phyloP scores from a whole-genome alignment of 805 yeast genomes.

The Teunomyces lycoperdinae region DNA sequence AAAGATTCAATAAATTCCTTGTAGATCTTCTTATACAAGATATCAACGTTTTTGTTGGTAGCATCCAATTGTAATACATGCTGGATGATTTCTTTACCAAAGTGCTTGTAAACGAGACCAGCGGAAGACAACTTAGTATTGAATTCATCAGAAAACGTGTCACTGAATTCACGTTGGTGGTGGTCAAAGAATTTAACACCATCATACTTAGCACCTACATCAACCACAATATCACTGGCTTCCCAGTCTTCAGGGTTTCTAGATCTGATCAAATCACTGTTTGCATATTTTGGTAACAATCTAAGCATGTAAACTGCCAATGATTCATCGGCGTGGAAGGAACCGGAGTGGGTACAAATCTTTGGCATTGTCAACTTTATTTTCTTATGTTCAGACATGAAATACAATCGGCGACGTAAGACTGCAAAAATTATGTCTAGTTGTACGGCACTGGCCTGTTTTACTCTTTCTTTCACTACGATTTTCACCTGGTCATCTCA shows the following conservation, averaged over 20 bases:
- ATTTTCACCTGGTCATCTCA: constrained; percentile 1
- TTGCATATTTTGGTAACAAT: constrained; percentile 62
- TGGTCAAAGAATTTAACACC: constrained; percentile 87
- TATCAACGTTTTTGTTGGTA: constrained; percentile 46
- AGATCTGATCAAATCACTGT: constrained; percentile 74
- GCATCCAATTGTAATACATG: constrained; percentile 45
- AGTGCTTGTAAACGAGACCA: constrained; percentile 87
- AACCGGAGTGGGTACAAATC: constrained; percentile 89
- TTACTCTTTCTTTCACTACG: not conserved
- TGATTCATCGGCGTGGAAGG: constrained; percentile 96
- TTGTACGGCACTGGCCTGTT: not conserved
- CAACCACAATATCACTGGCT: constrained; percentile 86
- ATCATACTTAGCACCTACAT: constrained; percentile 91
- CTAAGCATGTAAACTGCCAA: constrained; percentile 86
- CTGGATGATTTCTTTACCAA: constrained; percentile 66
- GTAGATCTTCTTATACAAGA: constrained; percentile 75
- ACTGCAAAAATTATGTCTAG: not conserved
- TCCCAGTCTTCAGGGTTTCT: constrained; percentile 84
- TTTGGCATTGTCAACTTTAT: constrained; percentile 36
- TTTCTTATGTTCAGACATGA: constrained; percentile 21
- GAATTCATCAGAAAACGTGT: constrained; percentile 61
- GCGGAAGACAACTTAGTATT: constrained; percentile 88
- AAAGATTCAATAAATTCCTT: constrained; percentile 84
- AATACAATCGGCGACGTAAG: constrained; percentile 8
- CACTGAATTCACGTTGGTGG: constrained; percentile 89